phyloP scores from a whole-genome alignment of 176 grass and related monocot species.

The Bolboschoenus planiculmis region DNA sequence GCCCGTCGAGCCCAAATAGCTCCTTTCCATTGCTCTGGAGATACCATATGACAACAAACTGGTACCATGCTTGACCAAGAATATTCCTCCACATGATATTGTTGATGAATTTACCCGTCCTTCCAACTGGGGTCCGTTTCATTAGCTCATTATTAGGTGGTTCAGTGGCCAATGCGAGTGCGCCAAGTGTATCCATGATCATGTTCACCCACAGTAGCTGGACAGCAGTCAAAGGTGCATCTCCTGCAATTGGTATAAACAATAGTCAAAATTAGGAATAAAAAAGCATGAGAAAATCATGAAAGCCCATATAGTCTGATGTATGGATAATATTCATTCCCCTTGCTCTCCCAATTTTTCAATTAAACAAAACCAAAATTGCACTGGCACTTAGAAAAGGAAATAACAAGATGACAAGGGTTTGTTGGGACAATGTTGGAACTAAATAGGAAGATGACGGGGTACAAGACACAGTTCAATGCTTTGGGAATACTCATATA shows the following conservation, averaged over 20 bases:
- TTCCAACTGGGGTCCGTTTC: slow-evolving; percentile 69
- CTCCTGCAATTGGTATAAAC: slow-evolving; percentile 37
- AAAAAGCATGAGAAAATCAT: neutral
- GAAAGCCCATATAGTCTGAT: neutral
- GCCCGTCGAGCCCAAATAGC: slow-evolving; percentile 55
- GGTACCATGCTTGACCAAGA: slow-evolving; percentile 66
- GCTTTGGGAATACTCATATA: neutral
- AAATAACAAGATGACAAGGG: neutral
- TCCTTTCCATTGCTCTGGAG: slow-evolving; percentile 65
- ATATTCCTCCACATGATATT: slow-evolving; percentile 93
- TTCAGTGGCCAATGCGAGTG: slow-evolving; percentile 83
- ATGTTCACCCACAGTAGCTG: slow-evolving; percentile 98
- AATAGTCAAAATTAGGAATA: neutral
- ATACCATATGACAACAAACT: slow-evolving; percentile 72
- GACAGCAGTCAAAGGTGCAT: slow-evolving; percentile 74
- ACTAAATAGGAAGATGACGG: neutral
- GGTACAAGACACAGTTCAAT: neutral
- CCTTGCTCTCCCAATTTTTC: neutral
- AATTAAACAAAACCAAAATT: neutral
- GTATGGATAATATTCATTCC: neutral
- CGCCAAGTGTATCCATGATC: slow-evolving; percentile 98
- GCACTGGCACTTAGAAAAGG: neutral
- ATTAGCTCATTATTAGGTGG: slow-evolving; percentile 69
- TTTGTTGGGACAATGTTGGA: neutral
- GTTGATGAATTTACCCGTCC: slow-evolving; percentile 68